Evolutionary conservation across 768 basidiomycete species (phyloP).

Genomic region (Austroboletus festivus): DNA sequence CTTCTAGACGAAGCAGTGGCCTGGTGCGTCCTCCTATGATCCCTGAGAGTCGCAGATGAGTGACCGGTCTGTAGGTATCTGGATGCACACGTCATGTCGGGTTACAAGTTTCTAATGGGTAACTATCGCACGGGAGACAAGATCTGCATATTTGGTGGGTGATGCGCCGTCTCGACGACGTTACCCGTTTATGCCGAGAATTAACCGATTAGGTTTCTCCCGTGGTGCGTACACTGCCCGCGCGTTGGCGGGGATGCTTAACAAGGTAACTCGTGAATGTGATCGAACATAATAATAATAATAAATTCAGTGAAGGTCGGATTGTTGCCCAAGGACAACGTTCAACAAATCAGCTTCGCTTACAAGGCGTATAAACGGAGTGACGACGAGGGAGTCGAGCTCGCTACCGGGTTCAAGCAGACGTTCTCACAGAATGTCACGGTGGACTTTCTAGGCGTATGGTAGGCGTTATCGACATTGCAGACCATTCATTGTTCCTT

Average conservation of each 20-base stretch:
- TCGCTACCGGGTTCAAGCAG: slow-evolving; percentile 67
- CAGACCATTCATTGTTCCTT: neutral
- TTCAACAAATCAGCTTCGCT: slow-evolving; percentile 69
- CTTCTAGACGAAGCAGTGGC: slow-evolving; percentile 68
- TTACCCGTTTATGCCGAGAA: slow-evolving; percentile 14
- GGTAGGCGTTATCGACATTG: slow-evolving; percentile 39
- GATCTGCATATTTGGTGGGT: slow-evolving; percentile 67
- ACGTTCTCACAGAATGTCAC: slow-evolving; percentile 66
- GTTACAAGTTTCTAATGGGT: slow-evolving; percentile 77
- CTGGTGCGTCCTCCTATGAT: slow-evolving; percentile 43
- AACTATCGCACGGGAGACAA: slow-evolving; percentile 72
- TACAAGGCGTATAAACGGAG: slow-evolving; percentile 65
- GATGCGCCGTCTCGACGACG: neutral
- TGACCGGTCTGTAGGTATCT: slow-evolving; percentile 57
- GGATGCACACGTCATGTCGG: slow-evolving; percentile 67
- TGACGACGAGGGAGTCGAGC: slow-evolving; percentile 40
- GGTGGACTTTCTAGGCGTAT: slow-evolving; percentile 80
- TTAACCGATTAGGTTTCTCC: slow-evolving; percentile 64
- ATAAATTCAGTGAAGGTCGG: slow-evolving; percentile 62
- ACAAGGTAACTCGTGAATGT: slow-evolving; percentile 46
- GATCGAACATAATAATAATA: too few species aligned
- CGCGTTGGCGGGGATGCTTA: slow-evolving; percentile 70
- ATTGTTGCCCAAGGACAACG: slow-evolving; percentile 63
- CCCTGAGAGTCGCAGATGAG: neutral
- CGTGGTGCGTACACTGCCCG: slow-evolving; percentile 65